Conservation (phyloP, 495 filamentous ascomycete species). For the Neurospora pannonica region DNA sequence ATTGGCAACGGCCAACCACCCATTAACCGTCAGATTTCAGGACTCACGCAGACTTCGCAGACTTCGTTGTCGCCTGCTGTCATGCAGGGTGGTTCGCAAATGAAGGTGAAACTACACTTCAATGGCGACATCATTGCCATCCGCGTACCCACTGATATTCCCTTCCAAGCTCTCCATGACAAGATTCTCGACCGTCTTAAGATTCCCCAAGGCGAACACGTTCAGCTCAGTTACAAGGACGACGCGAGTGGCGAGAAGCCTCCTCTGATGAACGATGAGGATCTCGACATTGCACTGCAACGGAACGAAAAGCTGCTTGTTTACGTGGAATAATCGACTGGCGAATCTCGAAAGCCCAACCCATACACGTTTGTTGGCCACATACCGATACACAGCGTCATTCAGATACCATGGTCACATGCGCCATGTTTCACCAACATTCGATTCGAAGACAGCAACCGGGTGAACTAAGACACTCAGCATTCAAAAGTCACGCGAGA, state of each 20-base stretch:
- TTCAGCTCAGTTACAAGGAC: conserved; percentile 77
- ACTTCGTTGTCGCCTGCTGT: conserved; percentile 43
- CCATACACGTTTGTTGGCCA: neutral
- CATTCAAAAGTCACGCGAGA: neutral
- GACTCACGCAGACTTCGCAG: conserved; percentile 61
- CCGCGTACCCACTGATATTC: conserved; percentile 71
- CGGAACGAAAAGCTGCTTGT: conserved; percentile 82
- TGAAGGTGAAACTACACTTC: conserved; percentile 94
- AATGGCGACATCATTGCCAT: conserved; percentile 86
- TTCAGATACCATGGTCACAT: neutral
- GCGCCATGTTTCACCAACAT: neutral
- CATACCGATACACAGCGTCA: neutral
- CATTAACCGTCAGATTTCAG: conserved; percentile 65
- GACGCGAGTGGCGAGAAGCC: conserved; percentile 67
- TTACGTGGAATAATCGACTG: conserved; percentile 46
- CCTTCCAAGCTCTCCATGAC: conserved; percentile 69
- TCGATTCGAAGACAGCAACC: neutral
- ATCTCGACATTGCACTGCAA: conserved; percentile 69
- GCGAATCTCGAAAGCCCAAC: neutral
- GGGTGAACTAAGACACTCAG: neutral
- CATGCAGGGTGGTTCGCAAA: conserved; percentile 31
- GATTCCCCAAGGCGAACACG: conserved; percentile 52
- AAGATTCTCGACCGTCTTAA: conserved; percentile 70
- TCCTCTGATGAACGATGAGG: conserved; percentile 65
- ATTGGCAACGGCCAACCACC: conserved; percentile 45